Conservation (phyloP, 2,329 filamentous ascomycete genomes). For the Orbilia quercus region DNA sequence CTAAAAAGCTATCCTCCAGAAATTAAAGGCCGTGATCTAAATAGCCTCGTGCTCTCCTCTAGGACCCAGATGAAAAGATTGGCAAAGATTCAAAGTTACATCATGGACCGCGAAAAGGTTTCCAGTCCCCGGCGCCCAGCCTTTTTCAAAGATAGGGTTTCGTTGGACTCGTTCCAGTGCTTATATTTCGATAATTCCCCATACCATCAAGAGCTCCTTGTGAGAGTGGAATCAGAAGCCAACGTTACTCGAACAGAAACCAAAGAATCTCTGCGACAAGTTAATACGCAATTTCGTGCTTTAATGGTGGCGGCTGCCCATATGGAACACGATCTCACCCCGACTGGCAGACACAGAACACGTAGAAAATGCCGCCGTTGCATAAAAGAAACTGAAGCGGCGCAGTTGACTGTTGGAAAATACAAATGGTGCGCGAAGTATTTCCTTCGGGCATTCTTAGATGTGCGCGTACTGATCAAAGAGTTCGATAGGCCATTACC, state of each 20-base stretch:
- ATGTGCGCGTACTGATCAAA: slow-evolving; percentile 4
- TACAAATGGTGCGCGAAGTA: slow-evolving; percentile 70
- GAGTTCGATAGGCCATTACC: slow-evolving; percentile 31
- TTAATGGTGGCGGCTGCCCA: slow-evolving; percentile 4
- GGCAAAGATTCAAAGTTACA: slow-evolving; percentile 66
- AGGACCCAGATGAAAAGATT: slow-evolving; percentile 66
- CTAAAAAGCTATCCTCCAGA: slow-evolving; percentile 66
- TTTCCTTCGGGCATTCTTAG: slow-evolving; percentile 61
- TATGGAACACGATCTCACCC: slow-evolving; percentile 33
- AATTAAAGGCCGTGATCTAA: slow-evolving; percentile 64
- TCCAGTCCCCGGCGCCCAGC: slow-evolving; percentile 59
- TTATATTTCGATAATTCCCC: slow-evolving; percentile 66
- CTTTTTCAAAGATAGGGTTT: slow-evolving; percentile 64
- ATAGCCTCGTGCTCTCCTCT: slow-evolving; percentile 66
- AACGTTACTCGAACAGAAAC: slow-evolving; percentile 11
- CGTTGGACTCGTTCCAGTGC: slow-evolving; percentile 65
- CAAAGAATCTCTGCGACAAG: background rate
- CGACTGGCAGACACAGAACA: slow-evolving; percentile 16
- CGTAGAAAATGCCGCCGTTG: slow-evolving; percentile 42
- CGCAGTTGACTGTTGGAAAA: slow-evolving; percentile 64
- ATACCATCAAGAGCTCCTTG: slow-evolving; percentile 62
- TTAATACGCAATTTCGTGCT: slow-evolving; percentile 10
- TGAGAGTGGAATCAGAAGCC: slow-evolving; percentile 15
- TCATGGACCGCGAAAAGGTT: slow-evolving; percentile 61
- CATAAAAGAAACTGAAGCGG: slow-evolving; percentile 63